Percentiles rank a stretch among this genome's conserved stretches.
Conservation (phyloP, 441 rosid species). For the Mallotus japonicus region DNA sequence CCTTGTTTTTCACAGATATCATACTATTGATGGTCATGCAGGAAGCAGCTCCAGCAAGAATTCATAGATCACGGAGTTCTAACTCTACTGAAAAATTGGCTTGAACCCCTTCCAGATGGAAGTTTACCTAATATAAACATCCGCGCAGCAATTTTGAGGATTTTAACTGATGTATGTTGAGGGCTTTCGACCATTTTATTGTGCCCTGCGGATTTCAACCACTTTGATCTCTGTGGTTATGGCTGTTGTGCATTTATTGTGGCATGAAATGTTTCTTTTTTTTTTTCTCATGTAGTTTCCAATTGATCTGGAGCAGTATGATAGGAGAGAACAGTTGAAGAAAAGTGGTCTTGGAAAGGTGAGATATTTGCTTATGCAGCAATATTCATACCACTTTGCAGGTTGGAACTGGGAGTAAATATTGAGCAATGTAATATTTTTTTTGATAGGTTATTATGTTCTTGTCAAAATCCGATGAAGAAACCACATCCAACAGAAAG, state of each 20-base stretch:
- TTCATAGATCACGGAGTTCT: slow-evolving; percentile 94
- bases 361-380: slow-evolving; percentile 17
- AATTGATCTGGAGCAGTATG: slow-evolving; percentile 90
- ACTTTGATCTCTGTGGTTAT: slow-evolving; percentile 1
- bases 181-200: neutral
- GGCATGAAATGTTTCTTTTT: slow-evolving; percentile 24
- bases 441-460: slow-evolving; percentile 85
- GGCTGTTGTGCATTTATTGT: slow-evolving; percentile 16
- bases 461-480: slow-evolving; percentile 94
- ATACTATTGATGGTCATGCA: slow-evolving; percentile 29
- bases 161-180: slow-evolving; percentile 67
- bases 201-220: neutral
- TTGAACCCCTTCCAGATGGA: slow-evolving; percentile 98
- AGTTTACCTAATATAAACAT: slow-evolving; percentile 93
- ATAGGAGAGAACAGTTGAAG: slow-evolving; percentile 90
- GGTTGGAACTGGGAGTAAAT: slow-evolving; percentile 1
- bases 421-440: slow-evolving; percentile 15
- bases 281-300: slow-evolving; percentile 56
- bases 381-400: neutral
- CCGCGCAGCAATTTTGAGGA: slow-evolving; percentile 78
- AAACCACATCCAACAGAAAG: slow-evolving; percentile 83
- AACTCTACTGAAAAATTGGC: slow-evolving; percentile 86
- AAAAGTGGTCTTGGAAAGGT: slow-evolving; percentile 99
- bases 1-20: slow-evolving; percentile 7
- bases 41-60: slow-evolving; percentile 98